Conservation (phyloP, 2,329 filamentous ascomycete genomes). For the Colletotrichum tropicicola region DNA sequence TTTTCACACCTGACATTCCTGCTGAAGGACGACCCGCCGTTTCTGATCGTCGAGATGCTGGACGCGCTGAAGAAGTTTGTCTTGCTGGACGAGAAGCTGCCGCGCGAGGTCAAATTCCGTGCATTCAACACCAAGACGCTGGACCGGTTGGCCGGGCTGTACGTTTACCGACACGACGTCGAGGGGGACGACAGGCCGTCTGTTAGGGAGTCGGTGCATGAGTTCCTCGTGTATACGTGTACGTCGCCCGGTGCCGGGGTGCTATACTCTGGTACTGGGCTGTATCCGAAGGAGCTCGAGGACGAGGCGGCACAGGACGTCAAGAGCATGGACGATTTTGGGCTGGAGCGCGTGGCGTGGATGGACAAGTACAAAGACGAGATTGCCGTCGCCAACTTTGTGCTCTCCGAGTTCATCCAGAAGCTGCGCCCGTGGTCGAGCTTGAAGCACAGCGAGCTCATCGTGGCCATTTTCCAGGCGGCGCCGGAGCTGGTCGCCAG, state of each 20-base stretch:
- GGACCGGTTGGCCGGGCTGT: constrained; percentile 76
- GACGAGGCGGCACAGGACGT: constrained; percentile 47
- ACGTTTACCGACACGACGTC: constrained; percentile 64
- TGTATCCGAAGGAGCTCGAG: constrained; percentile 80
- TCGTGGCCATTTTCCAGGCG: constrained; percentile 80
- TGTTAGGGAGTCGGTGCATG: constrained; percentile 76
- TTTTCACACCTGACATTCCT: constrained; percentile 84
- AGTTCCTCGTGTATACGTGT: constrained; percentile 79
- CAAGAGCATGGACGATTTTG: constrained; percentile 63
- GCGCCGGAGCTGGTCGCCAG: constrained; percentile 88
- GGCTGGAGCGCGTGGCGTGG: constrained; percentile 75
- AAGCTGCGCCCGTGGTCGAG: constrained; percentile 86
- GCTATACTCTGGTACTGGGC: constrained; percentile 79
- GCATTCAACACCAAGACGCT: constrained; percentile 81
- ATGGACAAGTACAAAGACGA: constrained; percentile 73
- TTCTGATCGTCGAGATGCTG: constrained; percentile 79
- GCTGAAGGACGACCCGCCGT: constrained; percentile 80
- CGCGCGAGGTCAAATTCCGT: constrained; percentile 77
- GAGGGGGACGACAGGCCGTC: constrained; percentile 52
- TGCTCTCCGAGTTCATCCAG: constrained; percentile 80
- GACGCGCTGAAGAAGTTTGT: constrained; percentile 75
- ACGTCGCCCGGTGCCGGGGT: constrained; percentile 78
- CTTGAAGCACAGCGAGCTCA: constrained; percentile 80
- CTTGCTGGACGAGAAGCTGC: constrained; percentile 77
- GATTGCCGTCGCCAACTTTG: constrained; percentile 80